Conservation (phyloP, 768 basidiomycete genomes). For the Sporobolomyces roseus region DNA sequence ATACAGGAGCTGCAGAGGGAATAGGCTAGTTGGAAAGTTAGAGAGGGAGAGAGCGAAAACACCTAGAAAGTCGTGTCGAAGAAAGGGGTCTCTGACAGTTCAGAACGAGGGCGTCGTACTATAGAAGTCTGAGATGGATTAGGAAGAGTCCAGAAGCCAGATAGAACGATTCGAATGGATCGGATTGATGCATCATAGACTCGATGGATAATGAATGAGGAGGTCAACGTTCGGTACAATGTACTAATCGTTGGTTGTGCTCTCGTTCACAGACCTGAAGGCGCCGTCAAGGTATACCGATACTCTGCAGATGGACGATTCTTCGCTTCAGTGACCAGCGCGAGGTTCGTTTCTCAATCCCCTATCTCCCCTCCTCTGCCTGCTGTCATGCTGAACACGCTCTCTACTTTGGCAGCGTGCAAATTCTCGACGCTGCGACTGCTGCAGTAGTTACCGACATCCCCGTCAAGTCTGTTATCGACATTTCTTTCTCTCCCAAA, state of each 20-base stretch:
- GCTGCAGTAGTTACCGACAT: slow-evolving; percentile 71
- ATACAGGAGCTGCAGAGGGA: neutral
- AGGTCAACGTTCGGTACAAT: too few species aligned
- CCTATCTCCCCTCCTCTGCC: neutral
- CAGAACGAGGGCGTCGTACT: too few species aligned
- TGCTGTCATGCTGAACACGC: neutral
- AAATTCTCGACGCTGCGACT: slow-evolving; percentile 70
- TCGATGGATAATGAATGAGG: too few species aligned
- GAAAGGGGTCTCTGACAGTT: too few species aligned
- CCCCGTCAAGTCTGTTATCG: slow-evolving; percentile 67
- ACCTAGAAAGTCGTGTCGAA: too few species aligned
- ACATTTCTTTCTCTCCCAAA: slow-evolving; percentile 85
- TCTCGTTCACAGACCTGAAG: slow-evolving; percentile 22
- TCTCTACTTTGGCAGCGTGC: slow-evolving; percentile 56
- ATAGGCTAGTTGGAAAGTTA: neutral
- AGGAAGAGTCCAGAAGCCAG: too few species aligned
- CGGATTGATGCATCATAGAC: too few species aligned
- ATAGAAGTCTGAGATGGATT: too few species aligned
- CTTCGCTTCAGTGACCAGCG: slow-evolving; percentile 42
- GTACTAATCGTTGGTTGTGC: too few species aligned
- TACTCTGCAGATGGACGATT: slow-evolving; percentile 44
- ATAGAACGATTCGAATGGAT: too few species aligned
- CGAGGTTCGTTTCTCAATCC: slow-evolving; percentile 24
- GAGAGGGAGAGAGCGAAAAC: too few species aligned
- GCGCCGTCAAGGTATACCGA: slow-evolving; percentile 39